phyloP scores from a whole-genome alignment of 2,329 filamentous ascomycete genomes.

The Dendrostoma leiphaemia region DNA sequence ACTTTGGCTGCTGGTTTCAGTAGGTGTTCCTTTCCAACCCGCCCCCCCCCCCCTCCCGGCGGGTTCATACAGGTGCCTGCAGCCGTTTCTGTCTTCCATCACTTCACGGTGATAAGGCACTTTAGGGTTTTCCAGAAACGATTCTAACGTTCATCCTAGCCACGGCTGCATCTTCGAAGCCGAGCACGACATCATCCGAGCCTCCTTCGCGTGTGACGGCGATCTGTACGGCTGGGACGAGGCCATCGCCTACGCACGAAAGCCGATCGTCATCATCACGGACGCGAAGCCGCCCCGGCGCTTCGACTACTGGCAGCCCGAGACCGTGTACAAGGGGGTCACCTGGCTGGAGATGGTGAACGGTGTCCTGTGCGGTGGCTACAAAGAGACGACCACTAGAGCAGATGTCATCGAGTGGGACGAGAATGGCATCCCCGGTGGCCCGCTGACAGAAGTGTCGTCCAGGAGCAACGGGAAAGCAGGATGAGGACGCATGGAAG shows the following conservation, averaged over 20 bases:
- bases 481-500: not conserved
- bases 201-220: slow-evolving; percentile 15
- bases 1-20: slow-evolving; percentile 16
- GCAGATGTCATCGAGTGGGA: slow-evolving; percentile 2
- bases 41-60: too few relatives aligned
- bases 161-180: not conserved
- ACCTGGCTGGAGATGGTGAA: slow-evolving; percentile 1
- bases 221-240: slow-evolving; percentile 18
- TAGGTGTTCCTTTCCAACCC: too few relatives aligned
- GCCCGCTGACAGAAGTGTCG: not conserved
- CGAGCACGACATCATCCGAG: not conserved
- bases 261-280: slow-evolving; percentile 2
- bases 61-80: too few relatives aligned
- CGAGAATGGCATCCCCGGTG: not conserved
- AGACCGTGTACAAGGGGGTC: not conserved
- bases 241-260: slow-evolving; percentile 7
- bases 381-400: not conserved
- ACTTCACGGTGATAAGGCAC: too few relatives aligned
- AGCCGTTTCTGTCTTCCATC: too few relatives aligned
- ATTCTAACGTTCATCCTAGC: too few relatives aligned
- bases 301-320: not conserved
- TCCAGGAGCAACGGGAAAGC: too few relatives aligned
- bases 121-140: too few relatives aligned
- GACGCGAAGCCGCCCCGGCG: not conserved
- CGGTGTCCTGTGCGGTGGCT: not conserved